Base-by-base conservation (phyloP, 1,284 basidiomycete genomes). In the Mycena citricolor region DNA sequence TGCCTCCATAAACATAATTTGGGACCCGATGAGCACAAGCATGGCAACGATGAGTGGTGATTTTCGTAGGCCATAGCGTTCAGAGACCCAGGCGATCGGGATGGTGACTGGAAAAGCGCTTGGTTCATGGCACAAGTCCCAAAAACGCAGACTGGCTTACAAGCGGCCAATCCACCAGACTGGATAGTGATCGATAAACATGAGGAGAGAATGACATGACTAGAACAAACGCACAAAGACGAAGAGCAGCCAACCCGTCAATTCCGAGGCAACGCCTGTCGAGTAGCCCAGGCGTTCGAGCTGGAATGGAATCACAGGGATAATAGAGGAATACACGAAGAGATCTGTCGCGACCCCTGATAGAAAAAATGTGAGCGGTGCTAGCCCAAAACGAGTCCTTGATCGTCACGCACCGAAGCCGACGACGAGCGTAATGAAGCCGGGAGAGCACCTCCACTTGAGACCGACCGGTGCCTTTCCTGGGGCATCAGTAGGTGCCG, bases 1-100 rank as follows among this genome's bases (percentile, higher is more conserved):
- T 0, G 85, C 83, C 48, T 87, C 77, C 86, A 90, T 90, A 37
- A 91, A 74, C 67, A 90, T 70, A 17, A 90, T 64, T 58, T 81
- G 76, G 13, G 81, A 74, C 4, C 70, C 79, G 8, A 81, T 65
- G 11, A 87, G 69, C 12, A 77, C 57, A 3, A 79, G 11, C 12
- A 84, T 67, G 5, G 83, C 87, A 6, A 70, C 42, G 5, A 90
- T 57, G 28, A 91, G 68, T 2, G 86, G 85, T 2, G 61, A 61
- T 37, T 76, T 72, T 35, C 88, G 68, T 20, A 71, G 72, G 19
- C 70, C 64, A 44, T 76, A 78, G 29, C 62, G 70, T 59, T 90
- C 86, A 6, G 88, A 83, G 30, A 81, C 67, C 54, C 76, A 73
- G 0, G 87, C 84, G 34, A 85, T 77, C 0, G 84, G 80, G 20